Evolutionary conservation across 2,329 filamentous ascomycete genomes (phyloP), one percentile per base, ranked within the genome.

Genomic region (Magnaporthales sp.): DNA sequence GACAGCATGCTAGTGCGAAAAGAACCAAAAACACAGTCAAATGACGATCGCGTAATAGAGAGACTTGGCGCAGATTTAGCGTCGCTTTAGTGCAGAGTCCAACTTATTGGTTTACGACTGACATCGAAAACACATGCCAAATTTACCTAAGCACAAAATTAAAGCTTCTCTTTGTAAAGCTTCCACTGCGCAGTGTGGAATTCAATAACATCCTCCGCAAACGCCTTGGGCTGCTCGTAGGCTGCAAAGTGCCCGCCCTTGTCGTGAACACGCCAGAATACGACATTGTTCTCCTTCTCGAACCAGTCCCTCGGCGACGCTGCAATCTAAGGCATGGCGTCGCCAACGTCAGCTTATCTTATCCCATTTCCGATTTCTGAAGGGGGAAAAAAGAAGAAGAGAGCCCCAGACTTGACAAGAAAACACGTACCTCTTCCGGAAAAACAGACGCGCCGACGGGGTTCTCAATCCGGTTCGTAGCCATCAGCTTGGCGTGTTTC

Each of bases 231-330:
- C 62, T 73, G 72, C 70, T 84, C 81, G 63, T 83, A 68, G 5
- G 77, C 77, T 19, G 84, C 82, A 70, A 86, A 86, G 73, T 86
- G 84, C 0, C 85, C 84, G 15, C 85, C 84, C 70, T 72, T 46
- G 13, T 62, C 54, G 51, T 73, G 70, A 8, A 68, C 30, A 61
- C 67, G 73, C 69, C 72, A 78, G 32, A 73, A 79, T 0, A 79
- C 75, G 19, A 82, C 62, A 31, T 80, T 75, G 7, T 75, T 74
- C 1, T 73, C 79, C 22, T 71, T 73, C 68, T 68, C 64, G 51
- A 68, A 73, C 72, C 78, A 78, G 1, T 66, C 67, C 62, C 72
- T 73, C 0, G 82, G 81, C 1, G 78, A 66, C 0, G 77, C 74
- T 1, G 73, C 68, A 9, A 83, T 68, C 56, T 46, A 7, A n/a